These are phyloP conservation scores for Fusarium secorum DNA, from an alignment of 2,329 filamentous ascomycete genomes.

Conservation along the genomic window DNA sequence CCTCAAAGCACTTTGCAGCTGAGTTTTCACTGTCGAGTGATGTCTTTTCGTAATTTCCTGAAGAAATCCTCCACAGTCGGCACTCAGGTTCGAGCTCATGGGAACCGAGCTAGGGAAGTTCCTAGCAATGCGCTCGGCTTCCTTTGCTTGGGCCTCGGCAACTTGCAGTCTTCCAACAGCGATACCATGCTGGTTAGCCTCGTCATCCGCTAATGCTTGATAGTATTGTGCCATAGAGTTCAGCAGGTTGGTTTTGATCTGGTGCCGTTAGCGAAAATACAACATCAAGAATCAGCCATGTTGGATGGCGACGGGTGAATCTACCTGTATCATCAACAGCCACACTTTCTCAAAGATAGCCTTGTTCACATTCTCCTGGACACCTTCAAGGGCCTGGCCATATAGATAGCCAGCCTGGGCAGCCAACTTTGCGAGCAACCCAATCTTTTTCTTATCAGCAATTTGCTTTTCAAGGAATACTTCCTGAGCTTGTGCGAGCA, in stretches of 20 bases:
- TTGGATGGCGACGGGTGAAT: not conserved
- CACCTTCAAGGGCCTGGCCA: constrained; percentile 84
- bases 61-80: constrained; percentile 78
- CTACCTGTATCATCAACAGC: constrained; percentile 81
- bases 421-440: constrained; percentile 88
- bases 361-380: constrained; percentile 90
- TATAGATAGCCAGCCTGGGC: constrained; percentile 92
- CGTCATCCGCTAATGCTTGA: constrained; percentile 89
- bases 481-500: constrained; percentile 94
- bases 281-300: not conserved
- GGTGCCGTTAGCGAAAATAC: constrained; percentile 24
- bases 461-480: constrained; percentile 98
- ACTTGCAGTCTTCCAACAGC: constrained; percentile 84
- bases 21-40: constrained; percentile 79
- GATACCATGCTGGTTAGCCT: constrained; percentile 84
- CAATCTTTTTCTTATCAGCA: constrained; percentile 89
- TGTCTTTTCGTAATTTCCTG: constrained; percentile 88
- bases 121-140: constrained; percentile 78
- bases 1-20: constrained; percentile 77
- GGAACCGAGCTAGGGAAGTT: constrained; percentile 83
- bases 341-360: constrained; percentile 95
- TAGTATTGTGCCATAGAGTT: constrained; percentile 90
- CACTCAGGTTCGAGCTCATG: constrained; percentile 80
- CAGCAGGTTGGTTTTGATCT: constrained; percentile 83
- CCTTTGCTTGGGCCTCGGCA: constrained; percentile 79